phyloP scores from a whole-genome alignment of 305 asterid genomes.

The Ilex paraguariensis region DNA sequence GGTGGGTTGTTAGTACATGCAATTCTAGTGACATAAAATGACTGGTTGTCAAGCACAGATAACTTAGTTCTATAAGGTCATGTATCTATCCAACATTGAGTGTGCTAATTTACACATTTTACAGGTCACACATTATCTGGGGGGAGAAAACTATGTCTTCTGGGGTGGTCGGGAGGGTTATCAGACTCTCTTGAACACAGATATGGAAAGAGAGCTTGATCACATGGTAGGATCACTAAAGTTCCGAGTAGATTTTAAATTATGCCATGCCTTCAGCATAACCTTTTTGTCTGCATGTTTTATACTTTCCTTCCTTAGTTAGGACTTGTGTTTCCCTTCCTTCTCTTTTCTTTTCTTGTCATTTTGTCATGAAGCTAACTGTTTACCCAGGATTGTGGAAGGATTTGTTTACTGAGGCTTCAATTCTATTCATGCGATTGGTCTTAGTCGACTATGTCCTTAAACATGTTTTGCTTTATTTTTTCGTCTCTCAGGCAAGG shows the following conservation, averaged over 20 bases:
- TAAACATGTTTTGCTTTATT: background rate
- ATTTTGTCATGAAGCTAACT: too few species aligned
- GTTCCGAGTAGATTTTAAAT: too few species aligned
- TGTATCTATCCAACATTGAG: too few species aligned
- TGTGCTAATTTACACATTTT: slow-evolving; percentile 6
- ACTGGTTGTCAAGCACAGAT: too few species aligned
- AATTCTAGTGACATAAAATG: background rate
- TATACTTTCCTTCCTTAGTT: background rate
- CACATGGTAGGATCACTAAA: slow-evolving; percentile 58
- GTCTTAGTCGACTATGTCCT: background rate
- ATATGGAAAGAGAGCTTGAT: slow-evolving; percentile 88
- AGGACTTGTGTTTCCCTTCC: too few species aligned
- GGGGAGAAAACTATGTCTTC: slow-evolving; percentile 93
- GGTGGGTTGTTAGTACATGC: slow-evolving; percentile 30
- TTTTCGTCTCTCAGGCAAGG: slow-evolving; percentile 48
- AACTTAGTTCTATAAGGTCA: too few species aligned
- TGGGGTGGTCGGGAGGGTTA: slow-evolving; percentile 99
- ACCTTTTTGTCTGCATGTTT: background rate
- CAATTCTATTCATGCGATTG: too few species aligned
- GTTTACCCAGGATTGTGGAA: too few species aligned
- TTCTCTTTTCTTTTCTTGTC: too few species aligned
- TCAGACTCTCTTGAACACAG: slow-evolving; percentile 87
- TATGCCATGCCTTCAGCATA: too few species aligned
- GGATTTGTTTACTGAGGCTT: too few species aligned
- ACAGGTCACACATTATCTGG: slow-evolving; percentile 91